A percentile compares a stretch with the other conserved stretches of the same genome.
Evolutionary conservation across 805 yeast species (phyloP).

Genomic region (Candida morakotiae): DNA sequence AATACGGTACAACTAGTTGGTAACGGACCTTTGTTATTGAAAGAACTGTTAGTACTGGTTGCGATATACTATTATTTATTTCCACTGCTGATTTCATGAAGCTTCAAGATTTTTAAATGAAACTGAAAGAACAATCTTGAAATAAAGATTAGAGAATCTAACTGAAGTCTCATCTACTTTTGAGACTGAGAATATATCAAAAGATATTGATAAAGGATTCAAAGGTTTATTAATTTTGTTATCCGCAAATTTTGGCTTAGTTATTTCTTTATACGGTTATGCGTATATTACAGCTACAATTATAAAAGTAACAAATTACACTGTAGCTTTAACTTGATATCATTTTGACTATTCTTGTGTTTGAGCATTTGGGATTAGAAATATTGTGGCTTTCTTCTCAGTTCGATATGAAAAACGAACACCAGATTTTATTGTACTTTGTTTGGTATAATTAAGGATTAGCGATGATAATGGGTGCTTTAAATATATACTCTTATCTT

Average conservation of each 20-base stretch:
- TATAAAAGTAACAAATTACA: conserved; percentile 56
- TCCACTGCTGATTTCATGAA: conserved; percentile 70
- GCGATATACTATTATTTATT: conserved; percentile 38
- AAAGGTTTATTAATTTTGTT: conserved; percentile 57
- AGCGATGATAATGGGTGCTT: conserved; percentile 48
- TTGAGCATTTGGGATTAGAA: conserved; percentile 64
- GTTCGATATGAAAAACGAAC: conserved; percentile 50
- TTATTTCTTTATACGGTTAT: conserved; percentile 70
- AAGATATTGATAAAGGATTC: conserved; percentile 46
- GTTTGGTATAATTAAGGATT: conserved; percentile 47
- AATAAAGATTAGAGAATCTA: conserved; percentile 55
- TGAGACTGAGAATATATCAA: conserved; percentile 42
- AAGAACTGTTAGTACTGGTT: conserved; percentile 36
- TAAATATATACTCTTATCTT: no score
- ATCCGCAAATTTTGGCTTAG: conserved; percentile 62
- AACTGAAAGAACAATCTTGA: conserved; percentile 41
- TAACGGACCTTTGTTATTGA: conserved; percentile 50
- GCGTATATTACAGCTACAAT: conserved; percentile 72
- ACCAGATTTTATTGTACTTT: conserved; percentile 32
- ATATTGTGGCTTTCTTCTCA: conserved; percentile 58
- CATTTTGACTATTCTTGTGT: conserved; percentile 88
- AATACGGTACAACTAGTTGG: conserved; percentile 42
- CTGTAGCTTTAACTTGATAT: conserved; percentile 71
- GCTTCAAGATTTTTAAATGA: conserved; percentile 49
- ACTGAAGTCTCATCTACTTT: conserved; percentile 40